Percentiles rank a stretch among this genome's conserved stretches.
These are phyloP conservation scores for Jatropha podagrica DNA, from an alignment of 441 rosid genomes.

Conservation along the genomic window DNA sequence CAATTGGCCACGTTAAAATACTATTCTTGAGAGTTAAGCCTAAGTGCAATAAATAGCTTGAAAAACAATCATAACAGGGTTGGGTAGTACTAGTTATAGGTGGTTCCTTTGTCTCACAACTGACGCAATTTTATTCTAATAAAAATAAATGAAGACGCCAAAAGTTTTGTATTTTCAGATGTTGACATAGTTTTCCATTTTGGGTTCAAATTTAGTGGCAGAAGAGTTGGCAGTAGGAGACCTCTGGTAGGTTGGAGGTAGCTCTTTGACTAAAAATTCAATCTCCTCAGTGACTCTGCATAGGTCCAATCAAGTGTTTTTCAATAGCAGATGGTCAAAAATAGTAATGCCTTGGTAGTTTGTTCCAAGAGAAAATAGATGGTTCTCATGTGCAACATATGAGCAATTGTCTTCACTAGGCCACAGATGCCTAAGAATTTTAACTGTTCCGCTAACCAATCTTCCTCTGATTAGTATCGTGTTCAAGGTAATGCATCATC, in stretches of 20 bases:
- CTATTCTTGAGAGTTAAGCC: neutral
- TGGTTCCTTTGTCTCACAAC: neutral
- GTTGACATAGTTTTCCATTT: neutral
- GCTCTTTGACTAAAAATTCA: conserved; percentile 4
- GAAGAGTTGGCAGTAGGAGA: neutral
- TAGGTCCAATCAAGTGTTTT: neutral
- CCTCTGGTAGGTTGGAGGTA: neutral
- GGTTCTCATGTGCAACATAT: neutral
- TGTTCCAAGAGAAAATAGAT: neutral
- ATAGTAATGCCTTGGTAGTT: neutral
- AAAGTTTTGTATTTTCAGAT: neutral
- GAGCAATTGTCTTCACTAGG: conserved; percentile 1
- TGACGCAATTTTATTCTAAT: neutral
- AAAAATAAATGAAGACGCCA: neutral
- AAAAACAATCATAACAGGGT: neutral
- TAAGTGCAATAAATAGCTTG: neutral
- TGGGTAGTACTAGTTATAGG: neutral
- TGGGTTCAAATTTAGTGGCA: neutral
- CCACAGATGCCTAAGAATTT: neutral
- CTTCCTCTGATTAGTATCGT: neutral
- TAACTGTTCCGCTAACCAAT: neutral
- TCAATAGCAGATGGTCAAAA: neutral
- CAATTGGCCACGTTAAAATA: neutral
- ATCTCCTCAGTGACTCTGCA: neutral
- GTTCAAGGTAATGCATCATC: neutral